Conservation (phyloP, 164 flowering plant species). For the Macadamia integrifolia region DNA sequence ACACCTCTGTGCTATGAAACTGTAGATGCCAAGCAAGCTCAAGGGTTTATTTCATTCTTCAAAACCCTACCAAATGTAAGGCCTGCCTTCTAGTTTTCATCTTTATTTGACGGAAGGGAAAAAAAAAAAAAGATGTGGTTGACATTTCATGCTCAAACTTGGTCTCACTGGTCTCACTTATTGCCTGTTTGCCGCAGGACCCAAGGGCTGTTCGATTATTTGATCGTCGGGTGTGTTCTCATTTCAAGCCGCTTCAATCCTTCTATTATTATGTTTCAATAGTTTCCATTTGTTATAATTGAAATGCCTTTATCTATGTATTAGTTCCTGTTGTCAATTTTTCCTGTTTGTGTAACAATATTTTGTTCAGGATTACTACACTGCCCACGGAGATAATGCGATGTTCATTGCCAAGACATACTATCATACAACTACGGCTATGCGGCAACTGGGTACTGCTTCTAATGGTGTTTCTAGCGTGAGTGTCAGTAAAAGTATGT, state of each 20-base stretch:
- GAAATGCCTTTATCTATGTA: background rate
- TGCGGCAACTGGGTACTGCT: slow-evolving; percentile 81
- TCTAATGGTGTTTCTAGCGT: slow-evolving; percentile 75
- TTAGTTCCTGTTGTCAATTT: slow-evolving; percentile 2
- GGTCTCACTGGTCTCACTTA: background rate
- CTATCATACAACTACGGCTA: slow-evolving; percentile 79
- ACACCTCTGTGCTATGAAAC: background rate
- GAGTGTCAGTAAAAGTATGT: slow-evolving; percentile 81
- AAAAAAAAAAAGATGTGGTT: background rate
- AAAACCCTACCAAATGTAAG: slow-evolving; percentile 77
- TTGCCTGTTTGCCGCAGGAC: slow-evolving; percentile 45
- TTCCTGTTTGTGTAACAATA: background rate
- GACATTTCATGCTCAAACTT: slow-evolving; percentile 1
- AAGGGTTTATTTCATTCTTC: slow-evolving; percentile 91
- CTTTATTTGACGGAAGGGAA: background rate
- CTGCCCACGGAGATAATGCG: slow-evolving; percentile 94
- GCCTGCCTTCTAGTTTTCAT: background rate
- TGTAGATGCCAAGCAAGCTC: slow-evolving; percentile 92
- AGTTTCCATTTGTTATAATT: background rate
- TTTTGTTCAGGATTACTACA: slow-evolving; percentile 72
- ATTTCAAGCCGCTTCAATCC: background rate
- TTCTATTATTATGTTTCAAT: background rate
- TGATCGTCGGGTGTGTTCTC: slow-evolving; percentile 77
- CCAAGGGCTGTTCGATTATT: slow-evolving; percentile 81
- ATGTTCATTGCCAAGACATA: slow-evolving; percentile 83